phyloP scores from a whole-genome alignment of 1,139 yeast species.

The Diutina rugosa region DNA sequence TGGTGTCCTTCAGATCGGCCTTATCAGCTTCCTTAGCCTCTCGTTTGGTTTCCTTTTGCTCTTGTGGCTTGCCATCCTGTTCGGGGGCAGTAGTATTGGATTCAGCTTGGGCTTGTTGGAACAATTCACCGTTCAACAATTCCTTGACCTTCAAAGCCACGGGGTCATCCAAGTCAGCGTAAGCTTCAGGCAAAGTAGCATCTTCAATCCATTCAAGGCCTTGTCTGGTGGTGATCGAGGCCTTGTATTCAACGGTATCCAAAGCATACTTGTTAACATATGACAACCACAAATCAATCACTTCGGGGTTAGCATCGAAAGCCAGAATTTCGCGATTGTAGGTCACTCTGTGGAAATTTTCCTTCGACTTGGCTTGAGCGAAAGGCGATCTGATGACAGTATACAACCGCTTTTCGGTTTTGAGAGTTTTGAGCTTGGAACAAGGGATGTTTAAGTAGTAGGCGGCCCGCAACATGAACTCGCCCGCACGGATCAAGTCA shows the following conservation, averaged over 20 bases:
- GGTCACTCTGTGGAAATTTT: conserved; percentile 84
- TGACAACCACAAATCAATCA: conserved; percentile 71
- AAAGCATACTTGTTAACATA: conserved; percentile 68
- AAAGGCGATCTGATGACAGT: conserved; percentile 91
- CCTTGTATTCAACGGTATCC: conserved; percentile 75
- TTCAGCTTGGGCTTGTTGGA: not conserved
- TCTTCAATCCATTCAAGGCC: conserved; percentile 24
- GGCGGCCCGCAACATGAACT: conserved; percentile 84
- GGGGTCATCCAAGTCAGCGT: conserved; percentile 34
- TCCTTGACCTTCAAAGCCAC: conserved; percentile 65
- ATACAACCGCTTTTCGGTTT: conserved; percentile 67
- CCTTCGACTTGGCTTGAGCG: conserved; percentile 89
- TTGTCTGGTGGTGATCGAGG: conserved; percentile 54
- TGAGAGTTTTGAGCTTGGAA: conserved; percentile 36
- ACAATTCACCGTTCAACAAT: conserved; percentile 29
- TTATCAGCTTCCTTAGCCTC: not conserved
- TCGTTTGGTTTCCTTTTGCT: not conserved
- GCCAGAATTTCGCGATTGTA: conserved; percentile 61
- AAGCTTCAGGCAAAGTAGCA: conserved; percentile 22
- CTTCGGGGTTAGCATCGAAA: conserved; percentile 79
- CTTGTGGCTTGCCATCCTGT: not conserved
- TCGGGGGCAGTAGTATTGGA: not conserved
- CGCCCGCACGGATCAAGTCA: conserved; percentile 63
- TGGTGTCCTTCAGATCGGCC: not conserved
- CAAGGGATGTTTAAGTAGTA: conserved; percentile 81